These are phyloP conservation scores for Geoglossum cookeanum DNA, from an alignment of 2,329 filamentous ascomycete genomes.

Conservation along the genomic window DNA sequence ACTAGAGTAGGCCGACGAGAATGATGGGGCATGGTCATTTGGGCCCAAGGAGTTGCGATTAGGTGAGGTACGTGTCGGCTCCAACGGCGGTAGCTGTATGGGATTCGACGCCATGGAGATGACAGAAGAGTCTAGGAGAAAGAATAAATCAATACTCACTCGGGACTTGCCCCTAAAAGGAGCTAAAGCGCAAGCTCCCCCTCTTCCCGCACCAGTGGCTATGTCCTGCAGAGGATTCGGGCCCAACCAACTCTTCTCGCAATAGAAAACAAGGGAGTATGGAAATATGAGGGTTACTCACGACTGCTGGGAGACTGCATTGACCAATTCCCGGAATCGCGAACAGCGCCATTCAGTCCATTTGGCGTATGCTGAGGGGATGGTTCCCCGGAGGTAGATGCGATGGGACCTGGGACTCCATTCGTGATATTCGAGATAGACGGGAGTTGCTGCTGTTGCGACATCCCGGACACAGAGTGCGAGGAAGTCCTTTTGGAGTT, in stretches of 20 bases:
- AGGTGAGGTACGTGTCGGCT: constrained; percentile 1
- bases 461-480: neutral
- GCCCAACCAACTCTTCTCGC: neutral
- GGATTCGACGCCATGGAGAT: constrained; percentile 2
- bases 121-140: constrained; percentile 2
- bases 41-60: constrained; percentile 2
- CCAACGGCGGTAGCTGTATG: constrained; percentile 1
- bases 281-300: neutral
- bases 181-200: neutral
- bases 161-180: neutral
- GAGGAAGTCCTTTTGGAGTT: neutral
- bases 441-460: neutral
- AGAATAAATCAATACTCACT: neutral
- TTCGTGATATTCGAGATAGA: constrained; percentile 1
- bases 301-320: constrained; percentile 6
- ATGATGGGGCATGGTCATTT: neutral
- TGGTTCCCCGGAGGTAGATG: neutral
- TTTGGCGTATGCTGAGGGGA: neutral
- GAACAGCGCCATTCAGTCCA: neutral
- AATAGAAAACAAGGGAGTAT: neutral
- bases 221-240: neutral
- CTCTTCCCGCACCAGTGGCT: neutral
- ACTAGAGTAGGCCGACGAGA: neutral
- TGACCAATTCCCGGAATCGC: constrained; percentile 6
- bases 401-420: neutral